Conservation (phyloP, 305 asterid genomes). For the Petunia hybrid region DNA sequence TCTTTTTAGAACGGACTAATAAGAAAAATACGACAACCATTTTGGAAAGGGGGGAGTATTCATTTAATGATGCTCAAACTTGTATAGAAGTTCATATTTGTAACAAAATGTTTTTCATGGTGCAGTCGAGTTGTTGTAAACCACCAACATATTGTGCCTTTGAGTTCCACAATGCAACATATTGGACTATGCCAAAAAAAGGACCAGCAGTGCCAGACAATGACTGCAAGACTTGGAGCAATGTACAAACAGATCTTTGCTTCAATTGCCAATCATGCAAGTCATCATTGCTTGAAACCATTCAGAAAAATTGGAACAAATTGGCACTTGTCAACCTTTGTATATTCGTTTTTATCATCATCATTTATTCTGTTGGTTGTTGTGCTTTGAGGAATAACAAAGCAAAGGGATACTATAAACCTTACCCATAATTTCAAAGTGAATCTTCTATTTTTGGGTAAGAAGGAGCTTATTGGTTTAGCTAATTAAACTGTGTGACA, state of each 20-base stretch:
- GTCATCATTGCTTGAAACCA: constrained; percentile 36
- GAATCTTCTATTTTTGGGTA: neutral
- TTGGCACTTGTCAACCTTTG: constrained; percentile 38
- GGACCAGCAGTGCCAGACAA: constrained; percentile 23
- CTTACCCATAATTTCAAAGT: neutral
- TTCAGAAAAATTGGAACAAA: constrained; percentile 40
- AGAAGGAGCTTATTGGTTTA: constrained; percentile 15
- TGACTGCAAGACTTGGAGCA: constrained; percentile 47
- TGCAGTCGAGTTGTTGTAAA: constrained; percentile 44
- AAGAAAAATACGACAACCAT: too few relatives aligned
- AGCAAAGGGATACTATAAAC: constrained; percentile 17
- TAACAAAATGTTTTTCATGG: neutral
- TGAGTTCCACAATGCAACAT: constrained; percentile 34
- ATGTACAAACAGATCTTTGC: constrained; percentile 35
- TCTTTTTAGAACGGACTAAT: too few relatives aligned
- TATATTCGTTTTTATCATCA: constrained; percentile 31
- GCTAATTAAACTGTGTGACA: neutral
- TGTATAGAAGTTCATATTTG: too few relatives aligned
- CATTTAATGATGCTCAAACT: too few relatives aligned
- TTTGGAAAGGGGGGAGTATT: too few relatives aligned
- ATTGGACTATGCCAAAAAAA: constrained; percentile 34
- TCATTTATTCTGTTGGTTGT: constrained; percentile 42
- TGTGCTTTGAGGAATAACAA: constrained; percentile 42
- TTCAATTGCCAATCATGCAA: constrained; percentile 46
- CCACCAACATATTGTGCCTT: constrained; percentile 43